A percentile compares a stretch with the other conserved stretches of the same genome.
These are phyloP conservation scores for Artemisia argyi DNA, from an alignment of 129 eudicot species.

Conservation along the genomic window DNA sequence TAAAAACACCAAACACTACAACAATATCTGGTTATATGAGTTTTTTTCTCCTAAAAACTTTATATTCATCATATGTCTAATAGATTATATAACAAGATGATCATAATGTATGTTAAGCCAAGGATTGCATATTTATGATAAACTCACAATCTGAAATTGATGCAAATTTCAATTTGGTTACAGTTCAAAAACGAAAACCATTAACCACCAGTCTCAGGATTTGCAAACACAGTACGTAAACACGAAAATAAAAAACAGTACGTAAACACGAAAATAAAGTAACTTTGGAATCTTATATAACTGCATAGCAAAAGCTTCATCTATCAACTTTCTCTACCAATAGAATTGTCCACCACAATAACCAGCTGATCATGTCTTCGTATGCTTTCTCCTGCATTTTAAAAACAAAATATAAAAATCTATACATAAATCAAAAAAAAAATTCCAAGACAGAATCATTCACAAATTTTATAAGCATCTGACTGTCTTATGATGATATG, in stretches of 20 bases:
- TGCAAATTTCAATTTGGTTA: background rate
- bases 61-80: no score
- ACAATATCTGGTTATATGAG: no score
- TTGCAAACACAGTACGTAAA: background rate
- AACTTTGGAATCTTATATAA: background rate
- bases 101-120: no score
- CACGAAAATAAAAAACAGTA: no score
- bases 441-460: background rate
- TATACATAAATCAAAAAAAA: background rate
- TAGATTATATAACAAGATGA: no score
- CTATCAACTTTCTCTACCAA: background rate
- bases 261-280: background rate
- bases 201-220: background rate
- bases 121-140: background rate
- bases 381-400: conserved; percentile 13
- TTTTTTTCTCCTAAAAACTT: no score
- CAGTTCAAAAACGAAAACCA: background rate
- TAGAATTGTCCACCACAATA: background rate
- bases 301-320: background rate
- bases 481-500: background rate
- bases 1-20: no score
- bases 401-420: background rate
- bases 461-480: no score
- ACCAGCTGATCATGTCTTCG: conserved; percentile 5
- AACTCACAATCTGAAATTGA: background rate